A percentile compares a stretch with the other conserved stretches of the same genome.
Conservation (phyloP, 2,329 filamentous ascomycete species). For the Hyphodiscus sp. region DNA sequence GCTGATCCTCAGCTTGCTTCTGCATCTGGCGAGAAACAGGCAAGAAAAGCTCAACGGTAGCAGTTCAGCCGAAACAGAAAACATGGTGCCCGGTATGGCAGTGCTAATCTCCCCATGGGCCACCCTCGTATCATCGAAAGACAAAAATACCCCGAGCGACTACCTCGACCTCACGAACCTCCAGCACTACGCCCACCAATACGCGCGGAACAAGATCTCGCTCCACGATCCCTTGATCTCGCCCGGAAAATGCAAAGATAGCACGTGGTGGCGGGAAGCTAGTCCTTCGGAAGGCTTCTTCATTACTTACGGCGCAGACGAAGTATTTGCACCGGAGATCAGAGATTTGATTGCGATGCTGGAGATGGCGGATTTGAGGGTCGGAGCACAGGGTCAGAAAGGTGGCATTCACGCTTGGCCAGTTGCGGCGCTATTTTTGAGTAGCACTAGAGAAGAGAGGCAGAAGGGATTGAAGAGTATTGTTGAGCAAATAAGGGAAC, state of each 20-base stretch:
- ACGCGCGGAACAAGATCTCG: conserved; percentile 48
- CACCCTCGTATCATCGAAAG: conserved; percentile 60
- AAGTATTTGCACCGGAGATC: conserved; percentile 70
- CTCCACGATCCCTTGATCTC: conserved; percentile 54
- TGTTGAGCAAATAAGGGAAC: conserved; percentile 25
- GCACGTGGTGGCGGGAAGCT: conserved; percentile 59
- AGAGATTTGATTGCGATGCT: conserved; percentile 51
- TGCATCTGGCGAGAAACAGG: conserved; percentile 38
- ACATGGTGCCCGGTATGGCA: conserved; percentile 48
- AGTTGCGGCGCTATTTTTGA: conserved; percentile 55
- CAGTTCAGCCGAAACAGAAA: not conserved
- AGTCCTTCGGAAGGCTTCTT: conserved; percentile 61
- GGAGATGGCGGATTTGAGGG: conserved; percentile 43
- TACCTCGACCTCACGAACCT: conserved; percentile 64
- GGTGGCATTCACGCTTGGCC: conserved; percentile 79
- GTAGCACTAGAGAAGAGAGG: conserved; percentile 41
- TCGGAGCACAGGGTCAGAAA: conserved; percentile 44
- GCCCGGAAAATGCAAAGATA: conserved; percentile 63
- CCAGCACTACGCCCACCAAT: conserved; percentile 64
- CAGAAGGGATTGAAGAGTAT: conserved; percentile 43
- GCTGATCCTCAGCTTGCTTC: conserved; percentile 64
- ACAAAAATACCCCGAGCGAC: conserved; percentile 65
- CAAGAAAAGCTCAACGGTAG: not conserved
- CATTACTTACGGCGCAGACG: conserved; percentile 68
- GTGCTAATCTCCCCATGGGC: conserved; percentile 77